Evolutionary conservation across 805 yeast species (phyloP).

Genomic region (Tetrapisispora nanseiensis): DNA sequence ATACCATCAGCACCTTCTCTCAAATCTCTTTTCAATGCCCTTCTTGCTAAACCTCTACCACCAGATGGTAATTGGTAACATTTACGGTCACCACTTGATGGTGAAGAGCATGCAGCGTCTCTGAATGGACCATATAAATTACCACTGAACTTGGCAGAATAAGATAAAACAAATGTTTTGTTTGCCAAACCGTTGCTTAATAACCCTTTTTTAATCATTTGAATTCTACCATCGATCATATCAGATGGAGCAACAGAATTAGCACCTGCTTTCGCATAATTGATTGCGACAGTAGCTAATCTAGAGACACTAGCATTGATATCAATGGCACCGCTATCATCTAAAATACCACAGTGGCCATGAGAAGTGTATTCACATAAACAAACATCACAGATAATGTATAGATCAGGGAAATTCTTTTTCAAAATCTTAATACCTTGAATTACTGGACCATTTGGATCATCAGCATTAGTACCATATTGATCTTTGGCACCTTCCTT

Average conservation of each 20-base stretch:
- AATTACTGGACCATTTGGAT: conserved; percentile 92
- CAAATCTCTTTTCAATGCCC: conserved; percentile 81
- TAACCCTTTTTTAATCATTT: conserved; percentile 78
- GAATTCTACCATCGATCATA: conserved; percentile 92
- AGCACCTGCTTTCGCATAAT: conserved; percentile 93
- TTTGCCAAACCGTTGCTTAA: conserved; percentile 77
- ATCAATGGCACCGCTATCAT: conserved; percentile 79
- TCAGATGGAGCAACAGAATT: conserved; percentile 94
- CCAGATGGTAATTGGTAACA: conserved; percentile 90
- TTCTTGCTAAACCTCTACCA: conserved; percentile 85
- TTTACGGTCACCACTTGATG: conserved; percentile 84
- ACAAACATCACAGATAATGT: conserved; percentile 89
- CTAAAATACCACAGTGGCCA: conserved; percentile 93
- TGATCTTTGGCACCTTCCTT: conserved; percentile 68
- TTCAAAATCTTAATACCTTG: conserved; percentile 58
- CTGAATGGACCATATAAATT: conserved; percentile 92
- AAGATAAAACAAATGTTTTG: conserved; percentile 81
- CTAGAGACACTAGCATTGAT: conserved; percentile 67
- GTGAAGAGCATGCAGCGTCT: conserved; percentile 92
- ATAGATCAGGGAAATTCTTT: conserved; percentile 65
- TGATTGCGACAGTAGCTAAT: conserved; percentile 88
- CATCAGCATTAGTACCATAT: conserved; percentile 85
- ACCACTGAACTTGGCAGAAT: conserved; percentile 90
- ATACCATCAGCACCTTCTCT: conserved; percentile 92
- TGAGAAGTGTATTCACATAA: conserved; percentile 93